Evolutionary conservation across 768 basidiomycete species (phyloP).

Genomic region (Heimioporus sp.): DNA sequence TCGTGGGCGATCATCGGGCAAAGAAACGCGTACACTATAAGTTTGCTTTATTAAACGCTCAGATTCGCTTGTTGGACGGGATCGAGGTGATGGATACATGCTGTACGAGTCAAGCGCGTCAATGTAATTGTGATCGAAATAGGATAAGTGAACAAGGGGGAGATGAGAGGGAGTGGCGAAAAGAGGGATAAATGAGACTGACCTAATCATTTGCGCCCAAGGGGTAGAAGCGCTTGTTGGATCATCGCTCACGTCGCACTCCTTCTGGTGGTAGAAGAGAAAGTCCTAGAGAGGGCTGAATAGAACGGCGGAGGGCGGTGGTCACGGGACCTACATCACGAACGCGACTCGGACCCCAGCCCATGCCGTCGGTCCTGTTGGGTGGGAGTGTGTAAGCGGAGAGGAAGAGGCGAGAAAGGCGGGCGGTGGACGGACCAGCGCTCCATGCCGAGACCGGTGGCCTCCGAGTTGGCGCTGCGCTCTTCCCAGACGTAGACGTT

Average conservation of each 20-base stretch:
- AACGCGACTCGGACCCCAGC: conserved; percentile 82
- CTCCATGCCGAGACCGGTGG: conserved; percentile 83
- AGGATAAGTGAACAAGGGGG: conserved; percentile 33
- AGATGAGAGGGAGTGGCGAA: conserved; percentile 2
- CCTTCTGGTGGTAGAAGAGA: conserved; percentile 54
- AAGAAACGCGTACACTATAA: conserved; percentile 48
- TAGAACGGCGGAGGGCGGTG: neutral
- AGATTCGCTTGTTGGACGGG: conserved; percentile 35
- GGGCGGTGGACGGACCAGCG: conserved; percentile 52
- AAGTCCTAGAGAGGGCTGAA: conserved; percentile 41
- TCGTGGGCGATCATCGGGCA: conserved; percentile 42
- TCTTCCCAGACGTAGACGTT: conserved; percentile 91
- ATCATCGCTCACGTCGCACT: conserved; percentile 40
- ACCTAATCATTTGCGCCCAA: conserved; percentile 77
- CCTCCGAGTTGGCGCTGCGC: conserved; percentile 78
- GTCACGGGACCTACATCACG: conserved; percentile 36
- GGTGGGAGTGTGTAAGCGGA: neutral
- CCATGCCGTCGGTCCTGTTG: conserved; percentile 62
- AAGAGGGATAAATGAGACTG: conserved; percentile 21
- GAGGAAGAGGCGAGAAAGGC: neutral
- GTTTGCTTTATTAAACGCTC: conserved; percentile 55
- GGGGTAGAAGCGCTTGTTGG: conserved; percentile 53
- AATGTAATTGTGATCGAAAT: conserved; percentile 21
- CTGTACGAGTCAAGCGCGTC: conserved; percentile 18
- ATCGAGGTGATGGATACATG: conserved; percentile 41